phyloP scores from a whole-genome alignment of 2,329 filamentous ascomycete genomes.

The Pseudonectria foliicola region DNA sequence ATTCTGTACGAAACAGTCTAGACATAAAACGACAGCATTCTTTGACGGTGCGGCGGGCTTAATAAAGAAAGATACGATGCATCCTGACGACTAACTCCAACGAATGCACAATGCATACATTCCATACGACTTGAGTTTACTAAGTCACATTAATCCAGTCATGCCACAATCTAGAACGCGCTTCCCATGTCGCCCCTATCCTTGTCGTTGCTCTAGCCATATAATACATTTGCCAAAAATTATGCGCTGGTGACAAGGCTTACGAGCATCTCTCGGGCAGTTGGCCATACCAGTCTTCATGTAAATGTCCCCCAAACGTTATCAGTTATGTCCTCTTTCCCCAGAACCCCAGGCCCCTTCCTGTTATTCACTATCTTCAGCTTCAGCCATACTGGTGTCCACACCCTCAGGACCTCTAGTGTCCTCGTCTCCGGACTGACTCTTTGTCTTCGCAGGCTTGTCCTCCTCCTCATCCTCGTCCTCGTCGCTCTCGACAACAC shows the following conservation, averaged over 20 bases:
- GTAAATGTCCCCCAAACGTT: too few species aligned
- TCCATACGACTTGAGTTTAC: background rate
- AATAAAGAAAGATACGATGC: too few species aligned
- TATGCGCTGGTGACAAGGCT: too few species aligned
- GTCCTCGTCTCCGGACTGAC: conserved; percentile 17
- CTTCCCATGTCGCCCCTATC: conserved; percentile 13
- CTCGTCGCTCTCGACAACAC: conserved; percentile 49
- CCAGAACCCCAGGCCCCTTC: conserved; percentile 10
- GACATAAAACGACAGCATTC: too few species aligned
- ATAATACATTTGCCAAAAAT: conserved; percentile 1
- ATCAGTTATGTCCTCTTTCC: too few species aligned
- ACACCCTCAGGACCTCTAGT: conserved; percentile 21
- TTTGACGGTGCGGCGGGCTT: too few species aligned
- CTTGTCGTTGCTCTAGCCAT: conserved; percentile 12
- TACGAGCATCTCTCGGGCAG: too few species aligned
- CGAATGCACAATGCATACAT: too few species aligned
- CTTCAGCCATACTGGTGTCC: conserved; percentile 36
- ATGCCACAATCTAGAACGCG: conserved; percentile 9
- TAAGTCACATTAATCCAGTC: background rate
- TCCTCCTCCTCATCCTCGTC: conserved; percentile 35
- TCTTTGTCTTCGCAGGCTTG: conserved; percentile 10
- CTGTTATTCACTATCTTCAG: conserved; percentile 25
- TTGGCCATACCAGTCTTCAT: too few species aligned
- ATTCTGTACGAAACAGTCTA: too few species aligned
- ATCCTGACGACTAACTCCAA: too few species aligned